Evolutionary conservation across 192 early-diverging fungal species (phyloP).

Genomic region (Diversispora epigaea): DNA sequence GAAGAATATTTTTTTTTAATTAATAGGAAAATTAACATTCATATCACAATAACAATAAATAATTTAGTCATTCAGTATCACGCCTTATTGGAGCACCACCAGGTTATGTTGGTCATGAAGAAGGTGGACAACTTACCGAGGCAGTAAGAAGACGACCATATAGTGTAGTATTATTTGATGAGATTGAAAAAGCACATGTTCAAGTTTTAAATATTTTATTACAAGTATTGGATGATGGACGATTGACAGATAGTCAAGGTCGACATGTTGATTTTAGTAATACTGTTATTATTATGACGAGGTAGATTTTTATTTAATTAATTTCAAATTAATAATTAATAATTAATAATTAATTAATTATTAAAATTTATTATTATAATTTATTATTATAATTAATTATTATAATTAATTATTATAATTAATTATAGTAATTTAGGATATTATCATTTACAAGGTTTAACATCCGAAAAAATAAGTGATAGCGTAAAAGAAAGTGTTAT

Average conservation of each 20-base stretch:
- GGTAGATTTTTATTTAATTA: slow-evolving; percentile 45
- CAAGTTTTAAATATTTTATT: slow-evolving; percentile 78
- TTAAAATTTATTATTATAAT: neutral
- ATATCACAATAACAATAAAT: too few relatives aligned
- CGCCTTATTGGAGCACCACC: slow-evolving; percentile 94
- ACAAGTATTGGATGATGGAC: slow-evolving; percentile 91
- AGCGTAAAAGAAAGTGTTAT: slow-evolving; percentile 63
- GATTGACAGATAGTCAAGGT: slow-evolving; percentile 90
- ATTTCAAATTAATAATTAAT: neutral
- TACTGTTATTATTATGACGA: slow-evolving; percentile 94
- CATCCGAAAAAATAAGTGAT: slow-evolving; percentile 38
- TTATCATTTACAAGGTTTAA: slow-evolving; percentile 20
- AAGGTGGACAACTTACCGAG: slow-evolving; percentile 96
- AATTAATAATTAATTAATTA: neutral
- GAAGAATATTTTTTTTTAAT: neutral
- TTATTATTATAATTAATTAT: neutral
- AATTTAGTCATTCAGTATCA: slow-evolving; percentile 69
- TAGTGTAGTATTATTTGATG: slow-evolving; percentile 94
- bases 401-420: neutral
- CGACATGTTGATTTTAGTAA: slow-evolving; percentile 92
- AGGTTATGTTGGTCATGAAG: slow-evolving; percentile 95
- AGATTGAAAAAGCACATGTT: slow-evolving; percentile 96
- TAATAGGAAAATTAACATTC: neutral
- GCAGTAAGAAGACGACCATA: slow-evolving; percentile 88
- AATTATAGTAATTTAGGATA: slow-evolving; percentile 31